Conservation (phyloP, 2,329 filamentous ascomycete species). For the Diaporthe destruens region DNA sequence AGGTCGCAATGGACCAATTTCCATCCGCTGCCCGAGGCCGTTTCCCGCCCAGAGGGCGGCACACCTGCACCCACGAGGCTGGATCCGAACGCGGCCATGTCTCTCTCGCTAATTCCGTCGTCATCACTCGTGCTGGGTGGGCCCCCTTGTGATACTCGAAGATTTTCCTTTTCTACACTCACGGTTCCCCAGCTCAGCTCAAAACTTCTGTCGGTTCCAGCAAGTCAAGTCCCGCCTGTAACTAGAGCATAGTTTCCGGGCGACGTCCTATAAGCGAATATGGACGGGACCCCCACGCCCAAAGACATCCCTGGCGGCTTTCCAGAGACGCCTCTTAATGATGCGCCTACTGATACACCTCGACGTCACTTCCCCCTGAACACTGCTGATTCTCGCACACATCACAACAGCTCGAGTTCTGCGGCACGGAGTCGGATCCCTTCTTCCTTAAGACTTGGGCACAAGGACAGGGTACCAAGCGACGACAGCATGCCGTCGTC, state of each 20-base stretch:
- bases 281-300: constrained; percentile 19
- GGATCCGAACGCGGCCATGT: constrained; percentile 8
- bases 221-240: neutral
- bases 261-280: neutral
- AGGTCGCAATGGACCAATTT: constrained; percentile 13
- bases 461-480: constrained; percentile 1
- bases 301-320: constrained; percentile 21
- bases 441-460: neutral
- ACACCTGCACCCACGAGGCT: neutral
- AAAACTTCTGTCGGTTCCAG: neutral
- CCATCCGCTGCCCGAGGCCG: constrained; percentile 19
- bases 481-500: constrained; percentile 20
- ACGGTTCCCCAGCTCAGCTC: neutral
- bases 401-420: neutral
- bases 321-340: constrained; percentile 29
- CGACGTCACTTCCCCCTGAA: neutral
- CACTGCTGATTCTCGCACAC: neutral
- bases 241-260: neutral
- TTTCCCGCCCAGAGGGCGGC: neutral
- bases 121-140: constrained; percentile 13
- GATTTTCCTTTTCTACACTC: constrained; percentile 7
- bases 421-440: neutral
- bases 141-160: neutral
- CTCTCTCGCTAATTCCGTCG: constrained; percentile 30
- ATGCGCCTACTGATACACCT: neutral